phyloP scores from a whole-genome alignment of 1,139 yeast species.

The Arxiozyma slooffiae region DNA sequence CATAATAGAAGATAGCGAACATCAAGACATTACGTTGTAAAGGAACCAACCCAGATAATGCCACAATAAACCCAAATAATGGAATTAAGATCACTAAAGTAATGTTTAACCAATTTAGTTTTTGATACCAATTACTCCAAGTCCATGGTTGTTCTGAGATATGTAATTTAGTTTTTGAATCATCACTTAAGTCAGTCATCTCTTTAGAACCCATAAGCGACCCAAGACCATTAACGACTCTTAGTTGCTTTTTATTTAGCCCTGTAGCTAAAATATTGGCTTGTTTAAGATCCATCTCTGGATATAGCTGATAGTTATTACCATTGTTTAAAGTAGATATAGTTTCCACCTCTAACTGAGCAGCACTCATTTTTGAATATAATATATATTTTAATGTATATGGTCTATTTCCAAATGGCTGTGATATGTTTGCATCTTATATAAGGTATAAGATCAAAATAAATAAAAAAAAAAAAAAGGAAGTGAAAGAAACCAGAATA shows the following conservation, averaged over 20 bases:
- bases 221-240: constrained; percentile 73
- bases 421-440: too few species aligned
- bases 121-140: constrained; percentile 67
- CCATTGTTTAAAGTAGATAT: neutral
- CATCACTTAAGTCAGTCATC: constrained; percentile 43
- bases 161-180: constrained; percentile 45
- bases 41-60: constrained; percentile 40
- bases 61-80: constrained; percentile 45
- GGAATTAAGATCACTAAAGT: constrained; percentile 72
- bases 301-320: neutral
- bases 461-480: too few species aligned
- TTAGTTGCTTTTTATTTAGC: constrained; percentile 54
- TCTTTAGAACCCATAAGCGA: constrained; percentile 71
- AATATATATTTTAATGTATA: neutral
- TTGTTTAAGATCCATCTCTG: constrained; percentile 45
- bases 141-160: constrained; percentile 94
- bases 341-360: neutral
- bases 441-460: too few species aligned
- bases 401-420: neutral
- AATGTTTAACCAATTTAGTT: constrained; percentile 88
- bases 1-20: constrained; percentile 55
- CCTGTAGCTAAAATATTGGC: constrained; percentile 92
- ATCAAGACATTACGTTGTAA: constrained; percentile 51
- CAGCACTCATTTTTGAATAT: neutral
- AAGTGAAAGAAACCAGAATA: too few species aligned